phyloP scores from a whole-genome alignment of 2,329 filamentous ascomycete species.

The Pseudopithomyces chartarum region DNA sequence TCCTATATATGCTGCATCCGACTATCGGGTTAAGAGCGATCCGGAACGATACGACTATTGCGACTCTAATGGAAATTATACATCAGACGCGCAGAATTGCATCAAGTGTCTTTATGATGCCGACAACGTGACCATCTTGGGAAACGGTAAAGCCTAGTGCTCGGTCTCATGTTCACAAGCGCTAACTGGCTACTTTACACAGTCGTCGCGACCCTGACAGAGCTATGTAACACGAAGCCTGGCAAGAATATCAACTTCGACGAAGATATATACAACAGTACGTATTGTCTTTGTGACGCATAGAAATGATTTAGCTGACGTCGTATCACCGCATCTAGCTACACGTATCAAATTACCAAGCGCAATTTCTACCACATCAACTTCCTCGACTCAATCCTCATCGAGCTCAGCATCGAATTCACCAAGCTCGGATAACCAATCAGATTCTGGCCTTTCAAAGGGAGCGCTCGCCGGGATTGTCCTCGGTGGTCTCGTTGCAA shows the following conservation, averaged over 20 bases:
- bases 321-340: neutral
- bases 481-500: constrained; percentile 19
- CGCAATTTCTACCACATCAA: neutral
- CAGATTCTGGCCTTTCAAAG: constrained; percentile 13
- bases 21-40: constrained; percentile 20
- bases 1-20: constrained; percentile 17
- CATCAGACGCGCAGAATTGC: constrained; percentile 19
- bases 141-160: constrained; percentile 18
- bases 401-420: neutral
- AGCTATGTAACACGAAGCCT: constrained; percentile 25
- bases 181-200: neutral
- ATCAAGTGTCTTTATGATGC: constrained; percentile 19
- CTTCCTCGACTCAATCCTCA: constrained; percentile 4
- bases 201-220: constrained; percentile 21
- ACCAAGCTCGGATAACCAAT: neutral
- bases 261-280: constrained; percentile 18
- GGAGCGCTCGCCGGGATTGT: constrained; percentile 25
- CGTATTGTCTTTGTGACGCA: too few relatives aligned
- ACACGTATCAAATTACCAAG: constrained; percentile 15
- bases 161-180: neutral
- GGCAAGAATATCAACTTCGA: constrained; percentile 18
- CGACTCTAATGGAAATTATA: constrained; percentile 22
- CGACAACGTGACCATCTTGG: constrained; percentile 21
- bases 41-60: constrained; percentile 23
- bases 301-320: too few relatives aligned